Percentiles rank a stretch among this genome's conserved stretches.
Conservation (phyloP, 208 protist genomes). For the Trypanosoma scelopori region DNA sequence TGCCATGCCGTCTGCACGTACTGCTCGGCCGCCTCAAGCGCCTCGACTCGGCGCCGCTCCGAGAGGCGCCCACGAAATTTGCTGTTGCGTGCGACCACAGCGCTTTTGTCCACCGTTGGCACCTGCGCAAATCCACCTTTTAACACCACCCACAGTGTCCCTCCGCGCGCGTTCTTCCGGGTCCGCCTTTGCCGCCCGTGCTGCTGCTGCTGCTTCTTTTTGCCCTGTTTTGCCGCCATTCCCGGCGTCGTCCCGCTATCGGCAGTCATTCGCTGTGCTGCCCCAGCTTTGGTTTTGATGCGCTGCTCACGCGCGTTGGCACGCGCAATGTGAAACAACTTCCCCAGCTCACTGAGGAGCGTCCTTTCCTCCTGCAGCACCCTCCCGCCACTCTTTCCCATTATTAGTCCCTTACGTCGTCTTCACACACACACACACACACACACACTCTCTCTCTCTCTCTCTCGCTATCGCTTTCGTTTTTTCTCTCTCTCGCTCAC, state of each 20-base stretch:
- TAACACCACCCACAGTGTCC: constrained; percentile 76
- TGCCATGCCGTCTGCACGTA: constrained; percentile 77
- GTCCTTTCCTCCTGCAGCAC: constrained; percentile 54
- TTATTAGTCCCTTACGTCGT: background rate
- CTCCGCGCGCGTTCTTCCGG: constrained; percentile 32
- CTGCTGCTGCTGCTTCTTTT: constrained; percentile 5
- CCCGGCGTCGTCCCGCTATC: background rate
- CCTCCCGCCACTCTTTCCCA: constrained; percentile 20
- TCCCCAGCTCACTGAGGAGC: constrained; percentile 55
- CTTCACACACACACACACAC: too few species aligned
- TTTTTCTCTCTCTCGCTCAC: too few species aligned
- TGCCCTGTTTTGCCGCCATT: background rate
- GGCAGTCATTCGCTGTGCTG: background rate
- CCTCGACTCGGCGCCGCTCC: constrained; percentile 39
- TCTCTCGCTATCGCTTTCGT: too few species aligned
- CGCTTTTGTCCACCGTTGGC: constrained; percentile 25
- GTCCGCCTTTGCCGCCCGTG: constrained; percentile 30
- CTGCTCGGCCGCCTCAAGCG: constrained; percentile 53
- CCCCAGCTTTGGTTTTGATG: constrained; percentile 14
- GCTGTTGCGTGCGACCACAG: constrained; percentile 6
- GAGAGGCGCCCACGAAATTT: constrained; percentile 39
- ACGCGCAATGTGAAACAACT: constrained; percentile 68
- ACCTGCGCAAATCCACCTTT: constrained; percentile 72
- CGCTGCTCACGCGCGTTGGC: constrained; percentile 52
- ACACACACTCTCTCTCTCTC: too few species aligned